Evolutionary conservation across 495 filamentous ascomycete species (phyloP), one percentile per base, ranked within the genome.

Genomic region (Penicillium manginii): DNA sequence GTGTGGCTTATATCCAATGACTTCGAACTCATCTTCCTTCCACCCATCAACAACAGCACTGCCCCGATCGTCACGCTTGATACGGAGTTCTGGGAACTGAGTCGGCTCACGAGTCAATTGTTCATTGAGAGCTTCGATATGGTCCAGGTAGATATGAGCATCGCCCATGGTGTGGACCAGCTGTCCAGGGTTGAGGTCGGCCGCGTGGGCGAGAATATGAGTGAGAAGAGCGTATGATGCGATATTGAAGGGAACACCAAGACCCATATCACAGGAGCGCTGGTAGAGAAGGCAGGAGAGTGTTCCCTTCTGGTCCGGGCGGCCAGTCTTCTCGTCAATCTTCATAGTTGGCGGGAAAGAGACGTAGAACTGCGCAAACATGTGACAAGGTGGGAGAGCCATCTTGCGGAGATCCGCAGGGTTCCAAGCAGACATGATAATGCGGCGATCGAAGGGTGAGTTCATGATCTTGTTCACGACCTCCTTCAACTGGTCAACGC

Each of bases 291-390:
- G 83, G 63, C 91, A 94, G 65, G 90, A 87, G 19, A 97, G 78
- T 23, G 87, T 80, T 3, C 92, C 92, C 59, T 80, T 82, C 57
- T 68, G 42, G 21, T 45, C 49, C 12, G 71, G 66, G 50, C 80
- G 82, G 8, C 68, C 66, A 45, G 68, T 72, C 35, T 60, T 67
- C 23, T 72, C 67, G 49, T 67, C 68, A n/a, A 67, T 64, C 46
- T 65, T 69, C 51, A 58, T 69, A 6, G 63, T 65, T 33, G 68
- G 77, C 8, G 90, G 89, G 71, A 84, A 97, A 1, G 88, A 91
- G 37, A 98, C 93, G 65, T 97, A 97, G 67, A 98, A 98, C 75
- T 98, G 96, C 14, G 93, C 93, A 76, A 98, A 97, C 94, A 98
- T 96, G 72, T 98, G 94, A 68, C 94, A 98, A 4, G 96, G 94